phyloP scores from a whole-genome alignment of 305 asterid genomes.

The Solanum hybrid region DNA sequence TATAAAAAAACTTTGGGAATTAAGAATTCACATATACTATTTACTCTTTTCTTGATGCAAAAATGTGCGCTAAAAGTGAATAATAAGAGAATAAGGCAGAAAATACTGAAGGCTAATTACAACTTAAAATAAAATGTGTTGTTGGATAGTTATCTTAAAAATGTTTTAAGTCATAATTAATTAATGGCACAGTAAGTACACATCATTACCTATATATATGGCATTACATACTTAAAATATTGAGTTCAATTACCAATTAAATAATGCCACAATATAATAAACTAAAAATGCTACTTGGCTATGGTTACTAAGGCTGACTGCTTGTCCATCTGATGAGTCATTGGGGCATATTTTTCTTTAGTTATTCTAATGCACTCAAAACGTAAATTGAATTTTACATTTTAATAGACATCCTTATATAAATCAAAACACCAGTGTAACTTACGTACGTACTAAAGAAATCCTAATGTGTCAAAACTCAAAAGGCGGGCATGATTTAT shows the following conservation, averaged over 20 bases:
- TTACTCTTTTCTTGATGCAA: neutral
- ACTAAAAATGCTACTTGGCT: slow-evolving; percentile 11
- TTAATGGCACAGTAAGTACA: slow-evolving; percentile 12
- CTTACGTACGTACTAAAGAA: too few relatives aligned
- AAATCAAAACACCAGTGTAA: neutral
- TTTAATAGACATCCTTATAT: neutral
- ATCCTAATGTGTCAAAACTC: too few relatives aligned
- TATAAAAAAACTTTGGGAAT: neutral
- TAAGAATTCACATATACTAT: neutral
- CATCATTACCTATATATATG: slow-evolving; percentile 43
- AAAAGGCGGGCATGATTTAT: too few relatives aligned
- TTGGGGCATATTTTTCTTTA: neutral
- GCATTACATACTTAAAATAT: slow-evolving; percentile 23
- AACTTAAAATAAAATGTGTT: neutral
- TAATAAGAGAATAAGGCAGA: neutral
- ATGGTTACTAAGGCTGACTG: neutral
- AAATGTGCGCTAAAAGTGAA: neutral
- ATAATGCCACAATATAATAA: neutral
- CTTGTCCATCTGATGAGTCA: slow-evolving; percentile 43
- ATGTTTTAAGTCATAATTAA: neutral
- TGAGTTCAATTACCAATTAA: slow-evolving; percentile 9
- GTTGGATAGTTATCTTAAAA: neutral
- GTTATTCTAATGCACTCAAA: slow-evolving; percentile 12
- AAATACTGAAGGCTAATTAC: neutral
- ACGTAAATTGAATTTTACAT: neutral